phyloP scores from a whole-genome alignment of 805 yeast species.

The Candida broadrunensis region DNA sequence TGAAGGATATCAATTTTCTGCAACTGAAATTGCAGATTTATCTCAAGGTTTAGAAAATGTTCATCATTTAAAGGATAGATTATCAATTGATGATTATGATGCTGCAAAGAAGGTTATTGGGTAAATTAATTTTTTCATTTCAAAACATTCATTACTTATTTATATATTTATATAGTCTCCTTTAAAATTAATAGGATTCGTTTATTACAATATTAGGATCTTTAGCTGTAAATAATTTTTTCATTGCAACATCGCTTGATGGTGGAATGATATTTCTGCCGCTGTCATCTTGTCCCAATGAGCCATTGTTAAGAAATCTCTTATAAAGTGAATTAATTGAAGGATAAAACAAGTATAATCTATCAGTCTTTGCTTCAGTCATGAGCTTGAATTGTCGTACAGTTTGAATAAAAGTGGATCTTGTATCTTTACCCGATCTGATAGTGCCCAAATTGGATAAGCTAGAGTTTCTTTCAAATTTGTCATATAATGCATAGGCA shows the following conservation, averaged over 20 bases:
- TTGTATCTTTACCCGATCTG: conserved; percentile 49
- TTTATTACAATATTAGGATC: conserved; percentile 46
- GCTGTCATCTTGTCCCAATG: conserved; percentile 37
- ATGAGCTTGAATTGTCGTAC: conserved; percentile 56
- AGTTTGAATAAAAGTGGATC: conserved; percentile 47
- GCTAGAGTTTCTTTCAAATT: conserved; percentile 49
- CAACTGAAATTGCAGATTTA: conserved; percentile 39
- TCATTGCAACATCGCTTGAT: conserved; percentile 47
- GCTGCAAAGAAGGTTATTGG: conserved; percentile 43
- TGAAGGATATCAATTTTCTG: conserved; percentile 42
- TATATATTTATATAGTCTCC: no score
- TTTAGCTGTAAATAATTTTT: conserved; percentile 44
- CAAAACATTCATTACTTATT: not conserved
- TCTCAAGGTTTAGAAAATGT: conserved; percentile 32
- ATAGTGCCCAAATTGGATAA: conserved; percentile 55
- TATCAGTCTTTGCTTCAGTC: conserved; percentile 50
- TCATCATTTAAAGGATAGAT: conserved; percentile 43
- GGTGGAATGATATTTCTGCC: conserved; percentile 50
- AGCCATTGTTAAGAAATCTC: conserved; percentile 22
- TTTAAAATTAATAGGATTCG: not conserved
- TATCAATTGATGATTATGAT: conserved; percentile 54
- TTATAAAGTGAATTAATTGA: conserved; percentile 31
- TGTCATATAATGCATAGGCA: conserved; percentile 52
- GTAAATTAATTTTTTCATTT: not conserved
- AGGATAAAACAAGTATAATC: conserved; percentile 39